A percentile compares a stretch with the other conserved stretches of the same genome.
phyloP scores from a whole-genome alignment of 2,329 filamentous ascomycete genomes.

The Colletotrichum sp. region DNA sequence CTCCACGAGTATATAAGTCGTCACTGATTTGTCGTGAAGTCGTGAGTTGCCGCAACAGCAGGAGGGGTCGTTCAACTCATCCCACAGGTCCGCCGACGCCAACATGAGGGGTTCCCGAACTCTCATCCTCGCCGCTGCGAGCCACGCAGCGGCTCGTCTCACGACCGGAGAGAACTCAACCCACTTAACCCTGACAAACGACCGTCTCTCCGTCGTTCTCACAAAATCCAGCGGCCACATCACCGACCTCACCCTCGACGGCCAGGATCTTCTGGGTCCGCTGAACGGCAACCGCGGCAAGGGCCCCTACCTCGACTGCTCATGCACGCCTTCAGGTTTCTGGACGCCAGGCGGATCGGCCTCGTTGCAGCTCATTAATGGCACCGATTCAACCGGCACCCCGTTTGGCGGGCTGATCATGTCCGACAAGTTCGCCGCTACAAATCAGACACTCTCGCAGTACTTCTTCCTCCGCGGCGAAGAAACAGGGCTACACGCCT shows the following conservation, averaged over 20 bases:
- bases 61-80: too few relatives aligned
- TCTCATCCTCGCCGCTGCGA: too few relatives aligned
- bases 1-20: not conserved
- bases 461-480: constrained; percentile 69
- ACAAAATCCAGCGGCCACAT: constrained; percentile 40
- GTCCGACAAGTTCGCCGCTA: constrained; percentile 62
- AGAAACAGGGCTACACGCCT: constrained; percentile 67
- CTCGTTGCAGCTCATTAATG: constrained; percentile 48
- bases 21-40: not conserved
- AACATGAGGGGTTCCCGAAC: too few relatives aligned
- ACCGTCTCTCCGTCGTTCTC: constrained; percentile 40
- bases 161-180: constrained; percentile 31
- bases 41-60: too few relatives aligned
- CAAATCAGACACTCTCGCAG: constrained; percentile 65
- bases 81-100: too few relatives aligned
- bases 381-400: constrained; percentile 51
- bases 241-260: constrained; percentile 37
- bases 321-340: constrained; percentile 63
- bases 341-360: constrained; percentile 62
- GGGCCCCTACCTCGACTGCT: constrained; percentile 67
- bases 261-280: constrained; percentile 54
- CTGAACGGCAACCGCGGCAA: constrained; percentile 41
- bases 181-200: constrained; percentile 38
- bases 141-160: not conserved
- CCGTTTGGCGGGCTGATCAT: constrained; percentile 64